Evolutionary conservation across 192 early-diverging fungal species (phyloP), one percentile per base, ranked within the genome.

Genomic region (Jimgerdemannia flammicorona): DNA sequence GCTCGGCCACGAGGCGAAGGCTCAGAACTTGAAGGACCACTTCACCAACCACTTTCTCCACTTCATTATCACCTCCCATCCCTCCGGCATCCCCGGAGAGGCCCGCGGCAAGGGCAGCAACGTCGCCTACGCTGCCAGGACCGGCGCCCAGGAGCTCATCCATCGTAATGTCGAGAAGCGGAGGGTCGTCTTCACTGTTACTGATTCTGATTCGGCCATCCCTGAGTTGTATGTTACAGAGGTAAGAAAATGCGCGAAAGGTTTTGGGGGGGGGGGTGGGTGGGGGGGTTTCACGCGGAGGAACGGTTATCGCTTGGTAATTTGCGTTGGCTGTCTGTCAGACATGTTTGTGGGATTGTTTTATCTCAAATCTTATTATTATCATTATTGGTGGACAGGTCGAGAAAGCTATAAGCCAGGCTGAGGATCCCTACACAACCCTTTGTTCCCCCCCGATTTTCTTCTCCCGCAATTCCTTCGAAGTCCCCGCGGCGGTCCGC

Each of bases 101-200:
- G 85, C 85, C 70, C 76, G 90, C 39, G 90, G 90, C 41, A 91
- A 91, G 71, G 90, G 87, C 42, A 83, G 82, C 59, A 91, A 91
- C 72, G 90, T 90, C 3, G 83, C 89, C 7, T 91, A 81, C 81
- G 88, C 90, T 29, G 81, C 87, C 10, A 64, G 43, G 18, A n/a
- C 71, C 4, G 72, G 79, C 70, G 43, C 64, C 43, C 40, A 43
- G 4, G 19, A 67, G 29, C 49, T 71, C 71, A 71, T 59, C 44
- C 3, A 71, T 75, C 20, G 76, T 42, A 9, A 44, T 18, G n/a
- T 65, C 72, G 84, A 54, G 81, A 87, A 82, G 82, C 79, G 65
- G 10, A 80, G 85, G 72, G 85, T 89, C 39, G 80, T 91, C 74
- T 49, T 91, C 20, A 91, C 90, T 2, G 83, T 91, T 3, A 87